Conservation (phyloP, 2,329 filamentous ascomycete species). For the Talaromyces piceae region DNA sequence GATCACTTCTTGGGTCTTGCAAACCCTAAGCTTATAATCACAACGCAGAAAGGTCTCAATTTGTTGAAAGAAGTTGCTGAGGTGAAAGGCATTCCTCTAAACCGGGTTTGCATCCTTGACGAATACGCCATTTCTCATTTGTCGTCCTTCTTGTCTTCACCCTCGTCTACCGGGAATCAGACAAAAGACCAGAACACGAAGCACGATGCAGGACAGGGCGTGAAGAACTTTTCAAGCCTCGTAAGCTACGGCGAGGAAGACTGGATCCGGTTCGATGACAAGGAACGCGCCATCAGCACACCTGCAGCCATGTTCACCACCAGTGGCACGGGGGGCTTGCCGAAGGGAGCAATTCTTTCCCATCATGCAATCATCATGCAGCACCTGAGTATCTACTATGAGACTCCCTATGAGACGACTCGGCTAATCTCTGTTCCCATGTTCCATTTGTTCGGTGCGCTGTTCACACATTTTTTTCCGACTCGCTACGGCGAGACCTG, state of each 20-base stretch:
- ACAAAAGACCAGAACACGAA: neutral
- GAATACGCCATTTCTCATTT: constrained; percentile 6
- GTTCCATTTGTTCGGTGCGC: constrained; percentile 46
- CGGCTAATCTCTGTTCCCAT: constrained; percentile 45
- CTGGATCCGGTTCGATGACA: constrained; percentile 42
- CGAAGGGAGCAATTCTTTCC: constrained; percentile 52
- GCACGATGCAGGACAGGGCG: neutral
- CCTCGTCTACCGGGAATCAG: neutral
- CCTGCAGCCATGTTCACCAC: constrained; percentile 47
- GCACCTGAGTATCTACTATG: constrained; percentile 33
- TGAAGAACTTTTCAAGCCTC: constrained; percentile 23
- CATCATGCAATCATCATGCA: constrained; percentile 53
- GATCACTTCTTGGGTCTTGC: constrained; percentile 40
- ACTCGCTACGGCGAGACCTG: constrained; percentile 40
- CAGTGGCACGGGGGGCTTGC: constrained; percentile 54
- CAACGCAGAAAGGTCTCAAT: constrained; percentile 30
- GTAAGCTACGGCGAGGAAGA: constrained; percentile 39
- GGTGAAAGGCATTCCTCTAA: constrained; percentile 4
- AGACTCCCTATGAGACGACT: constrained; percentile 34
- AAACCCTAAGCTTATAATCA: constrained; percentile 41
- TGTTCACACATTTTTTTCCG: constrained; percentile 41
- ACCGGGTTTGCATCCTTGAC: constrained; percentile 12
- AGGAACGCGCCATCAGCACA: constrained; percentile 38
- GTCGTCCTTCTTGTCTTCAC: constrained; percentile 2
- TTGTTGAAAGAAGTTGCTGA: constrained; percentile 15